phyloP scores from a whole-genome alignment of 1,139 yeast species.

The Lodderomyces margitis region DNA sequence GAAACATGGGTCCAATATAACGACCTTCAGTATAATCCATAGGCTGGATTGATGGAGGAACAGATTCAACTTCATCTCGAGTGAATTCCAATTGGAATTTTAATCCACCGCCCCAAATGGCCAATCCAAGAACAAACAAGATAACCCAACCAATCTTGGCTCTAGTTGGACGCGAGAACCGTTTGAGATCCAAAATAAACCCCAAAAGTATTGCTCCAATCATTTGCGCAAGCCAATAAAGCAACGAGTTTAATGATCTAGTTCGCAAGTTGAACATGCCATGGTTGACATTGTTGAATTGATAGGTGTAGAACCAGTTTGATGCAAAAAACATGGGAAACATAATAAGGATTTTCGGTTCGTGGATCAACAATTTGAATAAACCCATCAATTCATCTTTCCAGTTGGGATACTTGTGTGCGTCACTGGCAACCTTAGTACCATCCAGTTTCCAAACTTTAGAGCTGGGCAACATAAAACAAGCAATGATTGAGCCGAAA shows the following conservation, averaged over 20 bases:
- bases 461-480: conserved; percentile 47
- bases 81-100: conserved; percentile 48
- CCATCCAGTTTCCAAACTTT: conserved; percentile 55
- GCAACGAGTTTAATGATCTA: conserved; percentile 56
- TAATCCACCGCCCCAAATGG: conserved; percentile 63
- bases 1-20: conserved; percentile 59
- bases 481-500: conserved; percentile 46
- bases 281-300: conserved; percentile 57
- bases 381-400: conserved; percentile 45
- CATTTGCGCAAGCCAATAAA: conserved; percentile 64
- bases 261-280: conserved; percentile 58
- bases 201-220: conserved; percentile 55
- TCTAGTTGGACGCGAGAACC: conserved; percentile 41
- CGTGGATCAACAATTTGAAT: conserved; percentile 37
- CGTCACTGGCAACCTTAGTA: conserved; percentile 37
- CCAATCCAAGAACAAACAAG: conserved; percentile 42
- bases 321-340: conserved; percentile 65
- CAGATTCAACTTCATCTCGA: conserved; percentile 32
- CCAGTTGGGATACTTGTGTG: conserved; percentile 47
- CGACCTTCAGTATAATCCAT: conserved; percentile 46
- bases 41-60: conserved; percentile 20
- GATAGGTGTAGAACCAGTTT: conserved; percentile 67
- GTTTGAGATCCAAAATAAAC: conserved; percentile 41
- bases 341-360: conserved; percentile 46
- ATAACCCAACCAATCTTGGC: conserved; percentile 48